Base-by-base conservation (phyloP, 1,139 yeast genomes). In the Blastobotrys elegans region DNA sequence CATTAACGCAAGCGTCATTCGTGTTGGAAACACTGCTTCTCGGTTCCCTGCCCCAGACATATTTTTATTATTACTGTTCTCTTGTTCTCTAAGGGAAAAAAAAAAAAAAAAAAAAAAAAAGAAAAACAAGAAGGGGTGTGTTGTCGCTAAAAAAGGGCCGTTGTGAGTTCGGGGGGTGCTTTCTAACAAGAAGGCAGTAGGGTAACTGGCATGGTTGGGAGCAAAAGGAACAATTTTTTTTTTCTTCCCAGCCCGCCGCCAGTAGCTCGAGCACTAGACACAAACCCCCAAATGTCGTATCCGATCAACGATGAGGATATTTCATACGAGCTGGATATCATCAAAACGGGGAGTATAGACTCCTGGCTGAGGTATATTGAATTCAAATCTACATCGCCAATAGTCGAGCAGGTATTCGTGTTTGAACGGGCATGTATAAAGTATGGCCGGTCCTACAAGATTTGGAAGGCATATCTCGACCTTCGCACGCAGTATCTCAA, bases 1-100 rank as follows among this genome's bases (percentile, higher is more conserved):
- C 98, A 92, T 92, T 54, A 87, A 69, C 44, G 96, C 92, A 59
- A 92, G 77, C 53, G 97, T 90, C 97, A 90, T 89, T 70, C 97
- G 89, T 43, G 97, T 90, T 38, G 97, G 96, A 69, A 90, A 90
- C 49, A 90, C 74, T 39, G 73, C 71, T 58, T 70, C 74, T 55
- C 46, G 27, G 32, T 43, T 43, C 10, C 45, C 40, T 3, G 45
- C 45, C 16, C 45, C 45, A 21, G 40, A 34, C 45, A 42, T 42
- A n/a, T n/a, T n/a, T n/a, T n/a, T 35, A 14, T 26, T 13, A 8
- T 8, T 26, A 26, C 13, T 8, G 7, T 26, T n/a, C n/a, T n/a
- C n/a, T n/a, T n/a, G n/a, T n/a, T n/a, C n/a, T n/a, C n/a, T n/a
- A n/a, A n/a, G n/a, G n/a, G n/a, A n/a, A n/a, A n/a, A n/a, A n/a